Evolutionary conservation across 768 basidiomycete genomes (phyloP).

Genomic region (Rhizopogon sp.): DNA sequence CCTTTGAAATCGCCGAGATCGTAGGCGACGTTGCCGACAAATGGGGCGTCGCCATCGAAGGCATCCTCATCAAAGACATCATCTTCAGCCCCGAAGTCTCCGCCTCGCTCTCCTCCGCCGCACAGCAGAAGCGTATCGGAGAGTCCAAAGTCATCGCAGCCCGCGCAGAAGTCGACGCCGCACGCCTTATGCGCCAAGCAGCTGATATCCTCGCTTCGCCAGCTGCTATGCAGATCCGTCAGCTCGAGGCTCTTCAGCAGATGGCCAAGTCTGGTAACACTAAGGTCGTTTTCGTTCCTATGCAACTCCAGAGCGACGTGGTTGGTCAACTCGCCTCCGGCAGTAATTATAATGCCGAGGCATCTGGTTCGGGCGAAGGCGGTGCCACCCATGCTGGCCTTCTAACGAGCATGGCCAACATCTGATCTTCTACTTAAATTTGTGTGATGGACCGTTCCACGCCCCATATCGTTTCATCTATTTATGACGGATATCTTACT

Average conservation of each 20-base stretch:
- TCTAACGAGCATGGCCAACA: slow-evolving; percentile 17
- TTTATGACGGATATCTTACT: background rate
- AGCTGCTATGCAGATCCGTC: slow-evolving; percentile 97
- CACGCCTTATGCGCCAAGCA: slow-evolving; percentile 93
- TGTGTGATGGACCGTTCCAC: background rate
- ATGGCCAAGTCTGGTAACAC: slow-evolving; percentile 88
- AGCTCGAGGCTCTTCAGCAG: slow-evolving; percentile 90
- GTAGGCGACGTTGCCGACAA: slow-evolving; percentile 89
- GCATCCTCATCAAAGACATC: slow-evolving; percentile 93
- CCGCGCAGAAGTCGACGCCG: slow-evolving; percentile 92
- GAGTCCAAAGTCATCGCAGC: slow-evolving; percentile 96
- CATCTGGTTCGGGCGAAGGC: slow-evolving; percentile 16
- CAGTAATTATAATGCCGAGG: slow-evolving; percentile 17
- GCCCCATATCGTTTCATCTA: background rate
- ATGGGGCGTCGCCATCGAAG: slow-evolving; percentile 97
- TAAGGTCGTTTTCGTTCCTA: slow-evolving; percentile 94
- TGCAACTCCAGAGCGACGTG: slow-evolving; percentile 81
- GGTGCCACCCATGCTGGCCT: slow-evolving; percentile 21
- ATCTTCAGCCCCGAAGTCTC: slow-evolving; percentile 90
- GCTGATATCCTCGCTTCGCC: slow-evolving; percentile 92
- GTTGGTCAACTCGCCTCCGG: slow-evolving; percentile 38
- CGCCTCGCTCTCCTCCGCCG: slow-evolving; percentile 88
- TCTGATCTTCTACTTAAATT: slow-evolving; percentile 10
- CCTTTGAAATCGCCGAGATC: slow-evolving; percentile 94
- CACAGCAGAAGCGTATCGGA: slow-evolving; percentile 95